phyloP scores from a whole-genome alignment of 495 filamentous ascomycete genomes.

The Neurospora cerealis region DNA sequence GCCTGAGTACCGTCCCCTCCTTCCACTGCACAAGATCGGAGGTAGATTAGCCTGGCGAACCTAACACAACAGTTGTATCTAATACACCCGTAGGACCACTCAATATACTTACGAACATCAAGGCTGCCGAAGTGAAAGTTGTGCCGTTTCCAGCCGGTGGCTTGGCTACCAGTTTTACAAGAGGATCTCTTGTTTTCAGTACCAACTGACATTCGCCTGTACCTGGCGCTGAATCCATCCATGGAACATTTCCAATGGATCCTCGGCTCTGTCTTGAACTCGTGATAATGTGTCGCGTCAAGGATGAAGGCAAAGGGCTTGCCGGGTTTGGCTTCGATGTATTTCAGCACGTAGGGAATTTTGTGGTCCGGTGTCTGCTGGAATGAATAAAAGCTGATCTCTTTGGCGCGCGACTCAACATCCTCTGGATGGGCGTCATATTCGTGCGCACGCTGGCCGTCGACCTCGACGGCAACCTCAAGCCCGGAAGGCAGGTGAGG shows the following conservation, averaged over 20 bases:
- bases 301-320: neutral
- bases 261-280: neutral
- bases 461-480: conserved; percentile 17
- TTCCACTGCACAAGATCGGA: neutral
- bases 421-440: conserved; percentile 18
- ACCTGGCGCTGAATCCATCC: neutral
- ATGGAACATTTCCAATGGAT: neutral
- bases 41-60: too few relatives aligned
- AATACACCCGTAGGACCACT: neutral
- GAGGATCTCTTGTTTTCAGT: neutral
- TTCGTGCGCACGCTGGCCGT: conserved; percentile 14
- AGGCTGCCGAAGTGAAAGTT: neutral
- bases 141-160: neutral
- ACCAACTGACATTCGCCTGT: too few relatives aligned
- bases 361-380: neutral
- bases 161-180: neutral
- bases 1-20: neutral
- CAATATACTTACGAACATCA: neutral
- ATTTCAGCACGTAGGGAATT: conserved; percentile 4
- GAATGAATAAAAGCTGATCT: neutral
- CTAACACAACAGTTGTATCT: too few relatives aligned
- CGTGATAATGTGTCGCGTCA: neutral
- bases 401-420: neutral
- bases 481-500: conserved; percentile 17
- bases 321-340: conserved; percentile 12